phyloP scores from a whole-genome alignment of 2,329 filamentous ascomycete genomes.

The Pseudogymnoascus sp. region DNA sequence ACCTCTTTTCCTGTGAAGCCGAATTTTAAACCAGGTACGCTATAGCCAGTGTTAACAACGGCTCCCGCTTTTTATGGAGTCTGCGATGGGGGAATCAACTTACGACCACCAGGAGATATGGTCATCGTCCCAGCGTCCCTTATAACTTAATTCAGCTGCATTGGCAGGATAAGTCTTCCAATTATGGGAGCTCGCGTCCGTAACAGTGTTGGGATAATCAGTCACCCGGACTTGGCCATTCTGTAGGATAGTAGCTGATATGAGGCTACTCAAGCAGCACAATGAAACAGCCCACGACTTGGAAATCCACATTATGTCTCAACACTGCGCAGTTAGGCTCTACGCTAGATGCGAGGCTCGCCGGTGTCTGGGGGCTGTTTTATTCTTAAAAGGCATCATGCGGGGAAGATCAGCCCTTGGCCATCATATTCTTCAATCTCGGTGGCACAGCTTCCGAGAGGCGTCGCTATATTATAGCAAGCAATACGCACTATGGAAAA shows the following conservation, averaged over 20 bases:
- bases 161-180: slow-evolving; percentile 43
- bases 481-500: background rate
- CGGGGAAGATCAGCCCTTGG: background rate
- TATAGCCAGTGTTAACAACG: background rate
- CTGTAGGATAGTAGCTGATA: slow-evolving; percentile 21
- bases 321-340: background rate
- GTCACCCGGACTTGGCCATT: slow-evolving; percentile 32
- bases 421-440: background rate
- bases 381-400: background rate
- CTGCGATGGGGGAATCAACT: slow-evolving; percentile 18
- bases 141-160: slow-evolving; percentile 48
- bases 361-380: background rate
- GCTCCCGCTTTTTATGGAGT: background rate
- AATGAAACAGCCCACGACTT: background rate
- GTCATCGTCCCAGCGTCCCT: slow-evolving; percentile 53
- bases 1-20: slow-evolving; percentile 20
- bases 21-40: slow-evolving; percentile 20
- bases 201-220: slow-evolving; percentile 33
- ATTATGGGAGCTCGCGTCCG: slow-evolving; percentile 29
- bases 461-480: background rate
- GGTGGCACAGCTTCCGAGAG: background rate
- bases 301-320: background rate
- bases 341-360: background rate
- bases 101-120: slow-evolving; percentile 53
- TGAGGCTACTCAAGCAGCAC: slow-evolving; percentile 1